phyloP scores from a whole-genome alignment of 371 early-diverging fungal genomes.

The Coemansia sp. region DNA sequence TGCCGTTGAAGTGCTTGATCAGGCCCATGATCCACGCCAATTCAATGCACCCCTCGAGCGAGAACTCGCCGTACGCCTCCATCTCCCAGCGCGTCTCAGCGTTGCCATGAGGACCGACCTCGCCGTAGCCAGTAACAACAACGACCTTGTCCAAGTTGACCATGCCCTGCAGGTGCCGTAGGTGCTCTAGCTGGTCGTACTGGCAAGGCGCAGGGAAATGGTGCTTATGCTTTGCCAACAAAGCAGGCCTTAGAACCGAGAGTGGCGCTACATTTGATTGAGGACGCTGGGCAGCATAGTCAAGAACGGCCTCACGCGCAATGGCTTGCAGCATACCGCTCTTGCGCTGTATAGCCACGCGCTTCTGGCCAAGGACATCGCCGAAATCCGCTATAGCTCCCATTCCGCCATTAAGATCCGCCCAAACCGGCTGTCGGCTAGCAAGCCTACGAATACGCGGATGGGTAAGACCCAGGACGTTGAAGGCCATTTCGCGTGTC shows the following conservation, averaged over 20 bases:
- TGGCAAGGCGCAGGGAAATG: conserved; percentile 75
- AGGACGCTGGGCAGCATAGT: background rate
- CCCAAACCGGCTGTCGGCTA: conserved; percentile 1
- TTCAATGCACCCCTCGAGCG: conserved; percentile 93
- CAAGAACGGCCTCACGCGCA: background rate
- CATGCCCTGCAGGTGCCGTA: conserved; percentile 77
- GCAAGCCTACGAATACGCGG: conserved; percentile 51
- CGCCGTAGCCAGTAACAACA: conserved; percentile 92
- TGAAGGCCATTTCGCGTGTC: conserved; percentile 93
- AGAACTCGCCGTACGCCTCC: conserved; percentile 89
- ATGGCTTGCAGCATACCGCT: background rate
- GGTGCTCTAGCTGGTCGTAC: conserved; percentile 61
- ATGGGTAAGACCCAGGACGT: conserved; percentile 88
- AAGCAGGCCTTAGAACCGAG: conserved; percentile 62
- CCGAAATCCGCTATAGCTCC: background rate
- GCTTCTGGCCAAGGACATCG: conserved; percentile 53
- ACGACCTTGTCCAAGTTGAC: conserved; percentile 90
- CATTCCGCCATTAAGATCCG: background rate
- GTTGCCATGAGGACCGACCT: conserved; percentile 94
- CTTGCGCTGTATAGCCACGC: conserved; percentile 52
- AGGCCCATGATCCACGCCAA: conserved; percentile 97
- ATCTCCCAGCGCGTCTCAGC: conserved; percentile 96
- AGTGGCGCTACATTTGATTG: conserved; percentile 29
- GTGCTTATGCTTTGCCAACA: conserved; percentile 74
- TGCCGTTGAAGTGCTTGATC: conserved; percentile 86